These are phyloP conservation scores for Colletotrichum navitas DNA, from an alignment of 2,329 filamentous ascomycete genomes.

Conservation along the genomic window DNA sequence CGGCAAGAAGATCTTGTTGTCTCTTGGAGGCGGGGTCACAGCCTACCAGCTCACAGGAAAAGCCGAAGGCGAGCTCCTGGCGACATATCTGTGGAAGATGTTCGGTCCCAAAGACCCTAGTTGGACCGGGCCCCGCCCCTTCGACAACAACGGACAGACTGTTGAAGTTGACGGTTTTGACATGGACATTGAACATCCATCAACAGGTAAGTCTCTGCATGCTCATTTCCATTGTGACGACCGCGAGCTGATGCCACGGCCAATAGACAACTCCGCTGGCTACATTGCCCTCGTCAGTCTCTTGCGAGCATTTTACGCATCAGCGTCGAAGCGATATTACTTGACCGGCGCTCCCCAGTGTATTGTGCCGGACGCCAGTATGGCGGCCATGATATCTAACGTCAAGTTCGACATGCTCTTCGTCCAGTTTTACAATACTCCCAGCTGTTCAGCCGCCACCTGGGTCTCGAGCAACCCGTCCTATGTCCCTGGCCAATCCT, in stretches of 20 bases:
- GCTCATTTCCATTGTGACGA: too few species aligned
- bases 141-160: slow-evolving; percentile 41
- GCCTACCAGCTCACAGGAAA: slow-evolving; percentile 54
- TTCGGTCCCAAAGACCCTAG: slow-evolving; percentile 54
- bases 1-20: slow-evolving; percentile 57
- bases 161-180: slow-evolving; percentile 52
- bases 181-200: slow-evolving; percentile 51
- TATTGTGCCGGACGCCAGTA: slow-evolving; percentile 53
- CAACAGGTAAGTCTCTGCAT: slow-evolving; percentile 34
- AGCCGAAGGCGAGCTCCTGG: slow-evolving; percentile 53
- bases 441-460: slow-evolving; percentile 51
- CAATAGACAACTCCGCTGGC: slow-evolving; percentile 47
- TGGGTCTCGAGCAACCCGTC: slow-evolving; percentile 45
- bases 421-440: slow-evolving; percentile 64
- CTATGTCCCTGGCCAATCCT: slow-evolving; percentile 45
- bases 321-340: slow-evolving; percentile 51
- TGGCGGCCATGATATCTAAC: slow-evolving; percentile 56
- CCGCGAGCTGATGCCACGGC: neutral
- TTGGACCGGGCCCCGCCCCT: slow-evolving; percentile 47
- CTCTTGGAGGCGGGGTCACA: slow-evolving; percentile 54
- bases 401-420: slow-evolving; percentile 58
- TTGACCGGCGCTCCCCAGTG: slow-evolving; percentile 63
- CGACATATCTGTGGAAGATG: slow-evolving; percentile 54
- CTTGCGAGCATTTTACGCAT: slow-evolving; percentile 46
- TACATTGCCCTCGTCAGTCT: slow-evolving; percentile 48